These are phyloP conservation scores for Laburnicola sp. DNA, from an alignment of 2,329 filamentous ascomycete genomes.

Conservation along the genomic window DNA sequence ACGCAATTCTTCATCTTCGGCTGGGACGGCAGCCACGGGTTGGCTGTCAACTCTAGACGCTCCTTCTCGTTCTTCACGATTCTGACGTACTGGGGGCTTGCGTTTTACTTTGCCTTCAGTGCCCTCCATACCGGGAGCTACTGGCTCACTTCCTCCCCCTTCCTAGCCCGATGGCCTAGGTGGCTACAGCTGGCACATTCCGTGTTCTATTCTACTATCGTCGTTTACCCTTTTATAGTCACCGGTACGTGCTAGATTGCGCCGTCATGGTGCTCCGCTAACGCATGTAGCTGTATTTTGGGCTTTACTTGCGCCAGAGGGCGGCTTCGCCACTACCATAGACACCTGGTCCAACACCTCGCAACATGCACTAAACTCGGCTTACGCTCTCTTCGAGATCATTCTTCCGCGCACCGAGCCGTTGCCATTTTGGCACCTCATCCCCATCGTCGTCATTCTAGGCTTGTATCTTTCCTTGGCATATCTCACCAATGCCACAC, in stretches of 20 bases:
- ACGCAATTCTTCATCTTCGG: background rate
- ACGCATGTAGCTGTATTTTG: conserved; percentile 48
- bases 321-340: background rate
- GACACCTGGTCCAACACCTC: background rate
- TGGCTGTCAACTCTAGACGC: background rate
- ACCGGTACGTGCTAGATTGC: conserved; percentile 35
- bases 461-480: background rate
- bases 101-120: background rate
- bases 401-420: background rate
- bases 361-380: background rate
- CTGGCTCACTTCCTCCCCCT: background rate
- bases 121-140: background rate
- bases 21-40: background rate
- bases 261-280: conserved; percentile 9
- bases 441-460: background rate
- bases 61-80: conserved; percentile 2
- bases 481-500: background rate
- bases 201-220: background rate
- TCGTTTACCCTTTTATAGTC: background rate
- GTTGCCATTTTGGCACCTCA: background rate
- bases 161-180: background rate
- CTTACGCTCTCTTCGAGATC: background rate
- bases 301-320: conserved; percentile 40
- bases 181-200: background rate
- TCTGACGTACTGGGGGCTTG: background rate